phyloP scores from a whole-genome alignment of 2,329 filamentous ascomycete species.

The Venturia oleaginea region DNA sequence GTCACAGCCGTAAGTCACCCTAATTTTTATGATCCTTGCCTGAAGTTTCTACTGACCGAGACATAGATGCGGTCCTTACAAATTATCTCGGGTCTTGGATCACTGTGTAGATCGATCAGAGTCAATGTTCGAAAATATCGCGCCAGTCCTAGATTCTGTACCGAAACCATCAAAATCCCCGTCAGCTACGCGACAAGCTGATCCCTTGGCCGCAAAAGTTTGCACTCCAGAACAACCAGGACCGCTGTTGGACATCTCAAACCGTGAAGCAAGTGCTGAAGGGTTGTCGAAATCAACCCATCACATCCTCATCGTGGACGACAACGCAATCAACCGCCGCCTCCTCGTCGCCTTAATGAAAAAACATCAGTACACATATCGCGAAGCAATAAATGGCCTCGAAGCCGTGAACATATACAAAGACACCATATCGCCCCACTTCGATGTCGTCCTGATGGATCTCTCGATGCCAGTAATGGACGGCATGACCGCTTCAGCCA shows the following conservation, averaged over 20 bases:
- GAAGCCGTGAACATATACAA: conserved; percentile 24
- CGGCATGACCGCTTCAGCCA: conserved; percentile 34
- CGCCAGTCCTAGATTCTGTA: not conserved
- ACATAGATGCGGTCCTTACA: conserved; percentile 11
- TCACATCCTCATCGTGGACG: conserved; percentile 29
- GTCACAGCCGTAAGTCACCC: conserved; percentile 7
- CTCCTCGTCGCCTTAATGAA: conserved; percentile 28
- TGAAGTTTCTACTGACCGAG: not conserved
- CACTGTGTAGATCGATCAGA: conserved; percentile 14
- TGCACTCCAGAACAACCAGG: not conserved
- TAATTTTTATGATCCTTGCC: not conserved
- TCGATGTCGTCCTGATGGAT: conserved; percentile 33
- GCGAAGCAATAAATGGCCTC: conserved; percentile 27
- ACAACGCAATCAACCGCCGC: conserved; percentile 27
- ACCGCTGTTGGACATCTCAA: not conserved
- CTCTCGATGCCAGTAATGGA: conserved; percentile 50
- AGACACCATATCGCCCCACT: not conserved
- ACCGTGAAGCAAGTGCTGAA: not conserved
- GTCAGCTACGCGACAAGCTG: not conserved
- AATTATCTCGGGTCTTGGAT: not conserved
- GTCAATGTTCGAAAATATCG: conserved; percentile 7
- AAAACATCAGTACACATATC: conserved; percentile 23
- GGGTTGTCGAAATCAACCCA: not conserved
- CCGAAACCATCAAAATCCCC: not conserved
- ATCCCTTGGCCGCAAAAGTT: not conserved